Base-by-base conservation (phyloP, 2,329 filamentous ascomycete species). In the Coleophoma crateriformis region DNA sequence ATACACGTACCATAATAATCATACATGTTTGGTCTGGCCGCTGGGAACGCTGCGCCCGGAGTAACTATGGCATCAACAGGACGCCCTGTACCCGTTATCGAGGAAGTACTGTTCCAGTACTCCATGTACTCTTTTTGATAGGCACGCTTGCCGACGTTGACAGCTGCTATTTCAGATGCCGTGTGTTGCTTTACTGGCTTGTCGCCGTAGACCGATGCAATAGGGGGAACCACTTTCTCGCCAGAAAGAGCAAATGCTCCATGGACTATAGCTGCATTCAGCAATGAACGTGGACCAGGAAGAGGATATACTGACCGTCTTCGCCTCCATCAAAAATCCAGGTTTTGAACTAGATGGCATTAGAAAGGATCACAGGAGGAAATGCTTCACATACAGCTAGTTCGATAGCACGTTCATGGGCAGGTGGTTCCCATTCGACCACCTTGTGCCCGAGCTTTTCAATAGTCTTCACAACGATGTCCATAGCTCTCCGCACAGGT, bases 41-140 rank as follows among this genome's bases (percentile, higher is more conserved):
- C 75, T 2, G 75, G 68, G 45, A 74, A 74, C 0, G 78, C 74
- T 2, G 75, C 73, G 8, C 77, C 57, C 1, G 77, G 74, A 52
- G 70, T 67, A 14, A 81, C 72, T 1, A 81, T 59, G 0, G 74
- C 77, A 57, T 86, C 82, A 0, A 84, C 77, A 1, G 75, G 68
- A 45, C 72, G 68, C 12, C 50, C 51, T 1, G 55, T 56, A 3
- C 59, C 59, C 6, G 57, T 58, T 14, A 58, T 20, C 10, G 54
- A 39, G 3, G 49, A 39, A 2, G 62, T 65, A 12, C 48, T 51
- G 48, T 63, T 64, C 61, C 58, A 63, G 49, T 64, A 85, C 46
- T 85, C 80, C 63, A 81, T 73, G 54, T 85, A 85, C 15, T 70
- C 64, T 50, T 77, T 77, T 57, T 82, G 78, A 45, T 73, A 78